Conservation (phyloP, 129 eudicot genomes). For the Artemisia tridentata region DNA sequence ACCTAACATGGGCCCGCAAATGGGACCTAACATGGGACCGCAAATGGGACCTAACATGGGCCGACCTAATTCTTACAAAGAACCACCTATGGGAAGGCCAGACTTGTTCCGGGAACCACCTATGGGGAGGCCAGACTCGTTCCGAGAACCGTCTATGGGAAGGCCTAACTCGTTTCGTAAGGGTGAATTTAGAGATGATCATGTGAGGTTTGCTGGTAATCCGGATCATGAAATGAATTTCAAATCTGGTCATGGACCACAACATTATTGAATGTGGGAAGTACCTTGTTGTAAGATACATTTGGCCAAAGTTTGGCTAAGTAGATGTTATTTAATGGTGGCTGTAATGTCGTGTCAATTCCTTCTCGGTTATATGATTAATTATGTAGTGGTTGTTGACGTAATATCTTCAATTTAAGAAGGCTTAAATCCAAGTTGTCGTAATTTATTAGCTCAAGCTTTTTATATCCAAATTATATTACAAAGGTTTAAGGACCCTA, state of each 20-base stretch:
- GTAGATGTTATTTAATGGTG: conserved; percentile 36
- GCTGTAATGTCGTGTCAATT: conserved; percentile 26
- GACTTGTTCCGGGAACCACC: conserved; percentile 14
- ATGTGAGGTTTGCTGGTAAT: conserved; percentile 34
- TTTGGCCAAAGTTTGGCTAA: conserved; percentile 29
- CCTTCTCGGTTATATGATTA: conserved; percentile 18
- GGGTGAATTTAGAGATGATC: conserved; percentile 40
- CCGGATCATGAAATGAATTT: conserved; percentile 34
- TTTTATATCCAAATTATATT: background rate
- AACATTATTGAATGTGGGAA: conserved; percentile 25
- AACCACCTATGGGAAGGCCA: conserved; percentile 17
- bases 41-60: conserved; percentile 19
- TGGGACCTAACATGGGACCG: conserved; percentile 11
- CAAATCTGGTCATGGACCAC: conserved; percentile 28
- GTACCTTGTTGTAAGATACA: conserved; percentile 20
- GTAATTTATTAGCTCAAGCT: conserved; percentile 13
- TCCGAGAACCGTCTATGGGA: conserved; percentile 29
- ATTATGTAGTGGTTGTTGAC: conserved; percentile 21
- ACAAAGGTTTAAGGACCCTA: background rate
- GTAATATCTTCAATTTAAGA: conserved; percentile 29
- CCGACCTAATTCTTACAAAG: conserved; percentile 11
- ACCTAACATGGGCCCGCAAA: background rate
- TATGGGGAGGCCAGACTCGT: conserved; percentile 27
- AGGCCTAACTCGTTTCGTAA: conserved; percentile 36
- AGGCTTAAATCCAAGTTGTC: conserved; percentile 18